Evolutionary conservation across 1,139 yeast species (phyloP), one percentile per base, ranked within the genome.

Genomic region (Kodamaea ohmeri): DNA sequence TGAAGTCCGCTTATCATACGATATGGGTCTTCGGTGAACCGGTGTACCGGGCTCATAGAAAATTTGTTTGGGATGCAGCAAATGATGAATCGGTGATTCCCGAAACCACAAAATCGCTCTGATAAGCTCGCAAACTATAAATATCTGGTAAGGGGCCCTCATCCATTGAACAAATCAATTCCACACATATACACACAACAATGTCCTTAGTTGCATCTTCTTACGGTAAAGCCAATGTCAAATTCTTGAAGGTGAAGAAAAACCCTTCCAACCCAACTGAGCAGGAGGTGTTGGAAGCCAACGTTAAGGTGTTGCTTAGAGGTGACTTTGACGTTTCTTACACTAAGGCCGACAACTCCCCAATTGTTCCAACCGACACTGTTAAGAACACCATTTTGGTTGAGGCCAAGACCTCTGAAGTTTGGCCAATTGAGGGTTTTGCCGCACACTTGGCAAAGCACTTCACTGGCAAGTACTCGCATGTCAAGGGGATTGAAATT

Each of bases 341-440:
- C 67, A 89, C 96, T 38, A 58, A 82, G 46, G 96, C 96, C 27
- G 95, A 89, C 63, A 89, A 89, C 65, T 60, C 86, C 2, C 75
- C 85, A n/a, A 80, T 89, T 54, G 95, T 89, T 34, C 96, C 97
- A 40, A 89, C 97, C 9, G 97, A 89, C 62, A 88, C 96, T 1
- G 90, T 88, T 45, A 89, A 89, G 65, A 89, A 89, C 71, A 89
- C 96, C 40, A 78, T 87, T 47, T 73, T 81, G 59, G 67, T 89
- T 28, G 81, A 86, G 52, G 96, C 96, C 45, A 86, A 85, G 64
- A 82, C 73, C 53, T 73, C 79, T 42, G 86, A 86, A 43, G 85
- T 80, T 32, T 86, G 92, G 86, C 96, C 96, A 44, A 83, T 86
- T 50, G 97, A 89, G 71, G 71, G 84, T 42, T 89, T 87, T 63